Evolutionary conservation across 2,329 filamentous ascomycete species (phyloP).

Genomic region (Hyphodiscus sp.): DNA sequence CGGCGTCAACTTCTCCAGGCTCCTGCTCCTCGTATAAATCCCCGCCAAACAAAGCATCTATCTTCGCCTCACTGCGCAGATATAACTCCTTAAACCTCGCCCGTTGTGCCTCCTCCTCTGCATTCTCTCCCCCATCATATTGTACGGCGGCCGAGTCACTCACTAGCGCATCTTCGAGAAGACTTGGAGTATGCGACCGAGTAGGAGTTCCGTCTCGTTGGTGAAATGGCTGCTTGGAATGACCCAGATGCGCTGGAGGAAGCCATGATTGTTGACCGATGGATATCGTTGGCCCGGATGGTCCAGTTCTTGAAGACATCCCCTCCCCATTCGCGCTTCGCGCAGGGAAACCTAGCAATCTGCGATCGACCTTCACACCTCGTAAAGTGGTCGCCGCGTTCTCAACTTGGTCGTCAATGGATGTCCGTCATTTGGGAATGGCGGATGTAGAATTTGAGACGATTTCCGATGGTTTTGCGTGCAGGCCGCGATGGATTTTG

Average conservation of each 20-base stretch:
- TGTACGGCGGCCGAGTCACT: slow-evolving; percentile 39
- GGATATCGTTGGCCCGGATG: slow-evolving; percentile 17
- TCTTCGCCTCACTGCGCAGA: slow-evolving; percentile 67
- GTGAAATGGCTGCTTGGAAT: slow-evolving; percentile 43
- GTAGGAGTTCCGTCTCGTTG: slow-evolving; percentile 52
- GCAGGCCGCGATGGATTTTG: slow-evolving; percentile 17
- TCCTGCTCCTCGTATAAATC: slow-evolving; percentile 23
- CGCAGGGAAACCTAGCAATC: slow-evolving; percentile 12
- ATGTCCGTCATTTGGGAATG: slow-evolving; percentile 21
- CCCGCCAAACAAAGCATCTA: slow-evolving; percentile 66
- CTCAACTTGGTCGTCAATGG: slow-evolving; percentile 20
- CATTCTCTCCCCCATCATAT: slow-evolving; percentile 44
- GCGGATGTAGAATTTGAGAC: slow-evolving; percentile 9
- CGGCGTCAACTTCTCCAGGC: slow-evolving; percentile 23
- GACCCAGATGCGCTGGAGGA: slow-evolving; percentile 46
- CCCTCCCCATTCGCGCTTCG: slow-evolving; percentile 13
- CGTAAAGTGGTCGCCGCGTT: slow-evolving; percentile 18
- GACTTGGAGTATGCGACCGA: slow-evolving; percentile 25
- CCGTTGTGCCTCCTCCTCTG: slow-evolving; percentile 63
- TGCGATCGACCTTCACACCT: slow-evolving; percentile 21
- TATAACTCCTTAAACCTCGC: slow-evolving; percentile 72
- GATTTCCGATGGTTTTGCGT: slow-evolving; percentile 19
- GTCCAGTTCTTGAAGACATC: slow-evolving; percentile 23
- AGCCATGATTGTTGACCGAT: slow-evolving; percentile 57
- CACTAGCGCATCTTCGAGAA: slow-evolving; percentile 34